A percentile compares a stretch with the other conserved stretches of the same genome.
Evolutionary conservation across 129 eudicot genomes (phyloP).

Genomic region (Saposhnikovia divaricata): DNA sequence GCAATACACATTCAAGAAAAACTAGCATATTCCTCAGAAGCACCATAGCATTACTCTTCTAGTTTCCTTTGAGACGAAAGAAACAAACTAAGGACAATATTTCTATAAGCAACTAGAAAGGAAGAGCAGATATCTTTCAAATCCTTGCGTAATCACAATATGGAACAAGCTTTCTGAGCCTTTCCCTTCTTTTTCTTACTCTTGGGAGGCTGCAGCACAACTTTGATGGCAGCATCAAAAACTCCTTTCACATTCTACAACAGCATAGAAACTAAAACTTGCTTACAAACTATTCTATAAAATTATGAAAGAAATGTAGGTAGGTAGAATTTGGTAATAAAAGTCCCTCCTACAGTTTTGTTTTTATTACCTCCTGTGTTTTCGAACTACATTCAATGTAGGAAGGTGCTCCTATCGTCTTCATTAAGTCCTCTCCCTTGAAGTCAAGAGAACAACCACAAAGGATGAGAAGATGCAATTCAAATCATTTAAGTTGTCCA

Average conservation of each 20-base stretch:
- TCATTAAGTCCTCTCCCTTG: conserved; percentile 93
- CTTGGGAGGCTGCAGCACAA: conserved; percentile 44
- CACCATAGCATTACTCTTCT: not conserved
- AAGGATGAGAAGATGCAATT: conserved; percentile 12
- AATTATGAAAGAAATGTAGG: not conserved
- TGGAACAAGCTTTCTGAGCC: conserved; percentile 34
- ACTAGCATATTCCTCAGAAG: not conserved
- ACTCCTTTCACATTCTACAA: conserved; percentile 41
- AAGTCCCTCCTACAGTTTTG: not conserved
- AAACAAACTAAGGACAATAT: not conserved
- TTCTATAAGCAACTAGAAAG: not conserved
- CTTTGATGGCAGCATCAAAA: conserved; percentile 51
- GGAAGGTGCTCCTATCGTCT: conserved; percentile 79
- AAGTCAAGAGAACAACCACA: conserved; percentile 13
- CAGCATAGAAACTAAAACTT: not conserved
- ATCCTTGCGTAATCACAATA: conserved; percentile 22
- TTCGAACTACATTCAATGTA: conserved; percentile 94
- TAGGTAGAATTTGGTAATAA: no score
- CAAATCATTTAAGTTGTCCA: not conserved
- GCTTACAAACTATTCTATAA: not conserved
- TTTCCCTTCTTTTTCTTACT: conserved; percentile 47
- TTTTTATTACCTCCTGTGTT: conserved; percentile 64
- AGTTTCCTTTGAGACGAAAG: conserved; percentile 8
- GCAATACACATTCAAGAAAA: not conserved
- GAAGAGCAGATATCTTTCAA: not conserved